Percentiles rank a stretch among this genome's conserved stretches.
phyloP scores from a whole-genome alignment of 306 rosid genomes.

The Echinosophora koreensis region DNA sequence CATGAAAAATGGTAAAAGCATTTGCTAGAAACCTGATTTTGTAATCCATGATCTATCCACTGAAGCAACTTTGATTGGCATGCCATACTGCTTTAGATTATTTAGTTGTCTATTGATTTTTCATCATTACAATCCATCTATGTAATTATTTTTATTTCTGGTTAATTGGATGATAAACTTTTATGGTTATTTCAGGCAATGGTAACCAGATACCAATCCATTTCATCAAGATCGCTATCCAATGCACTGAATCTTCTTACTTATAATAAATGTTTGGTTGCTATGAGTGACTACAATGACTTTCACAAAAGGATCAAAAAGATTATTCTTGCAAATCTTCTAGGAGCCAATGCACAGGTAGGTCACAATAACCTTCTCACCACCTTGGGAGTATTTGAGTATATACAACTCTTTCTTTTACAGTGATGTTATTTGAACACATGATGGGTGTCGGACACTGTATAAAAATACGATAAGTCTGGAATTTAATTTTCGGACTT shows the following conservation, averaged over 20 bases:
- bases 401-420: neutral
- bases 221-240: conserved; percentile 79
- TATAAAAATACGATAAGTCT: too few relatives aligned
- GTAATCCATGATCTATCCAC: neutral
- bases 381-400: neutral
- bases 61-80: neutral
- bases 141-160: conserved; percentile 13
- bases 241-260: conserved; percentile 73
- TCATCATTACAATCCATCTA: neutral
- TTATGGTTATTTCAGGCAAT: conserved; percentile 69
- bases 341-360: conserved; percentile 90
- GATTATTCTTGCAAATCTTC: conserved; percentile 68
- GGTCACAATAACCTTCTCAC: neutral
- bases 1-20: neutral
- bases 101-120: neutral
- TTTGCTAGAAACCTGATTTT: neutral
- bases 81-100: neutral
- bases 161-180: conserved; percentile 3
- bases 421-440: too few relatives aligned
- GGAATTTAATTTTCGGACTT: too few relatives aligned
- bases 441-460: too few relatives aligned
- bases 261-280: conserved; percentile 84
- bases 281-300: conserved; percentile 85
- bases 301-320: conserved; percentile 80
- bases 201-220: conserved; percentile 83